Evolutionary conservation across 495 filamentous ascomycete species (phyloP).

Genomic region (Penicillium silybi): DNA sequence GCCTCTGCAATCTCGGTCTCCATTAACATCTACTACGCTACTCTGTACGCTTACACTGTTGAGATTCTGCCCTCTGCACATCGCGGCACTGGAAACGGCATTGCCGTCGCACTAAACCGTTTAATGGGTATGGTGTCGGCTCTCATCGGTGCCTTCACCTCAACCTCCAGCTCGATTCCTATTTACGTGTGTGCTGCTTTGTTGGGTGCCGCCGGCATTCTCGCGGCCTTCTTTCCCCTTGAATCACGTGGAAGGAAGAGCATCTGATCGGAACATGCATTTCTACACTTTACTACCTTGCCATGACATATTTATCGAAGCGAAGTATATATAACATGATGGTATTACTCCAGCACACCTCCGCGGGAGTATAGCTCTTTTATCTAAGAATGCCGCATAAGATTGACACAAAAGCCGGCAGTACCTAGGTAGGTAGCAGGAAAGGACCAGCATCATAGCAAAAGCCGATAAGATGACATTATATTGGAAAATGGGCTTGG

Average conservation of each 20-base stretch:
- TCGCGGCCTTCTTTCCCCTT: conserved; percentile 36
- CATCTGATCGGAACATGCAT: background rate
- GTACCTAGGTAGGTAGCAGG: too few relatives aligned
- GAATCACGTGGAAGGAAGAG: conserved; percentile 23
- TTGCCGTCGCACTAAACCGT: conserved; percentile 38
- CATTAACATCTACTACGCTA: conserved; percentile 46
- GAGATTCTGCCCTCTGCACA: conserved; percentile 43
- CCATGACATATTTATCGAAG: too few relatives aligned
- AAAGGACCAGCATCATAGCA: too few relatives aligned
- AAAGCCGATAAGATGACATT: too few relatives aligned
- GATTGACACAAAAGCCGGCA: too few relatives aligned
- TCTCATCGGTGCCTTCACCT: conserved; percentile 35
- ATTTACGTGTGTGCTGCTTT: conserved; percentile 38
- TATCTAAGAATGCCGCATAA: too few relatives aligned
- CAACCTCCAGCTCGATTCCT: conserved; percentile 31
- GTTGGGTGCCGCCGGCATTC: conserved; percentile 27
- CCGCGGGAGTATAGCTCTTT: too few relatives aligned
- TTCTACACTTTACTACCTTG: too few relatives aligned
- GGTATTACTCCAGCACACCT: too few relatives aligned
- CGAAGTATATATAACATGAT: too few relatives aligned
- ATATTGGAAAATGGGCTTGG: too few relatives aligned
- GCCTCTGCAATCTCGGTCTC: conserved; percentile 38
- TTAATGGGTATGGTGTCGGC: conserved; percentile 37
- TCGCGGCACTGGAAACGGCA: conserved; percentile 39
- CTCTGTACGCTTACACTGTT: conserved; percentile 45